A percentile compares a stretch with the other conserved stretches of the same genome.
phyloP scores from a whole-genome alignment of 192 early-diverging fungal species.

The Entomortierella beljakovae region DNA sequence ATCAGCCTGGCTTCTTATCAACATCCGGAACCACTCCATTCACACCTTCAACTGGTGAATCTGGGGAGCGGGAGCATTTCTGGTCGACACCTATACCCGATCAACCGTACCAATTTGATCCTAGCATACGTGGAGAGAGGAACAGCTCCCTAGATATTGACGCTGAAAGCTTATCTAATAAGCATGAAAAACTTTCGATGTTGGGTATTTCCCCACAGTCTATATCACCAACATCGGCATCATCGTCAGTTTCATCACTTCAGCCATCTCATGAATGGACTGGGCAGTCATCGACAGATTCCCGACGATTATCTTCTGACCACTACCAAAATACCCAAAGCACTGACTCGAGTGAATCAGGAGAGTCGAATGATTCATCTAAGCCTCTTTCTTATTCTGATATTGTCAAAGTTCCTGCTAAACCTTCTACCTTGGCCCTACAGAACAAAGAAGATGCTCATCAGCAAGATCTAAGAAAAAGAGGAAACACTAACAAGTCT shows the following conservation, averaged over 20 bases:
- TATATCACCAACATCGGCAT: slow-evolving; percentile 11
- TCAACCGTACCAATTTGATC: not conserved
- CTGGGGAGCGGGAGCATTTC: not conserved
- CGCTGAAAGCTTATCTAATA: not conserved
- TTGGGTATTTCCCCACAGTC: slow-evolving; percentile 11
- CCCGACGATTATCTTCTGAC: not conserved
- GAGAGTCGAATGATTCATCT: not conserved
- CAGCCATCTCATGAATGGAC: slow-evolving; percentile 7
- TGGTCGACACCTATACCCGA: slow-evolving; percentile 5
- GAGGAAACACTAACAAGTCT: slow-evolving; percentile 45
- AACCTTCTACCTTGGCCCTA: not conserved
- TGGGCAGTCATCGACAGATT: not conserved
- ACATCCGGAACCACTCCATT: not conserved
- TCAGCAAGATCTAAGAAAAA: slow-evolving; percentile 28
- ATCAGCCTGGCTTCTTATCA: not conserved
- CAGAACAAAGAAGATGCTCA: slow-evolving; percentile 1
- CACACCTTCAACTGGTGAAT: not conserved
- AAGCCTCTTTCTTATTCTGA: slow-evolving; percentile 30
- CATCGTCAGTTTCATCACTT: slow-evolving; percentile 14
- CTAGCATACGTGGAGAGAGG: not conserved
- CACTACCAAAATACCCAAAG: not conserved
- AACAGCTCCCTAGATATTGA: not conserved
- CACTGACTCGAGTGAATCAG: not conserved
- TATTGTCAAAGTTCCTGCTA: slow-evolving; percentile 28
- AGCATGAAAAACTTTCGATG: slow-evolving; percentile 22